Conservation (phyloP, 495 filamentous ascomycete species). For the Aspergillus diversus region DNA sequence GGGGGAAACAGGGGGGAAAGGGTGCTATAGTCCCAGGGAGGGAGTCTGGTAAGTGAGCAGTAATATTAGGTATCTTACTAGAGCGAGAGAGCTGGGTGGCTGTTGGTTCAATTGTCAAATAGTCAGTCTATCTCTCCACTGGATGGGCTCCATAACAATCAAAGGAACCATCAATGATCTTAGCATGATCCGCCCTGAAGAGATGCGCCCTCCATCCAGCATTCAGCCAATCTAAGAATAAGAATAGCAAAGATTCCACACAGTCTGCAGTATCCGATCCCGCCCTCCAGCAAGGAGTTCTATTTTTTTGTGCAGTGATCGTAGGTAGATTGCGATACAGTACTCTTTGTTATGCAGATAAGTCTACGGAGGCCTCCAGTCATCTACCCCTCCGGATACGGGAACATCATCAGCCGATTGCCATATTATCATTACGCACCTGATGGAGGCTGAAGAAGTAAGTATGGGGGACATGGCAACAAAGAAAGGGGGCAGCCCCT, state of each 20-base stretch:
- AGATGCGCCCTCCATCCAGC: background rate
- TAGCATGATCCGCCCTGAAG: background rate
- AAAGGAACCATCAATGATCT: constrained; percentile 11
- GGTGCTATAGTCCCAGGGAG: background rate
- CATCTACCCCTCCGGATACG: too few relatives aligned
- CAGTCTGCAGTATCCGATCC: background rate
- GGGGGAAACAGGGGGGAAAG: constrained; percentile 20
- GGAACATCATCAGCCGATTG: too few relatives aligned
- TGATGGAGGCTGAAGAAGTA: constrained; percentile 1
- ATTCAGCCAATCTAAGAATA: background rate
- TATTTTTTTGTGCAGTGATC: background rate
- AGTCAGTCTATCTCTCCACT: constrained; percentile 12
- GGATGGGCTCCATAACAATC: constrained; percentile 16
- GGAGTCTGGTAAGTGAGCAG: background rate
- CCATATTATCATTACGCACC: background rate
- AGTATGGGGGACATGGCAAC: background rate
- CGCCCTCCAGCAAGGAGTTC: background rate
- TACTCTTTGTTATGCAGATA: too few relatives aligned
- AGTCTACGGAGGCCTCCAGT: too few relatives aligned
- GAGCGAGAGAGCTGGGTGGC: constrained; percentile 6
- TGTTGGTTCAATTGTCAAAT: constrained; percentile 14
- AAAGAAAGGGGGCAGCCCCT: constrained; percentile 24
- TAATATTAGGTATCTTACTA: constrained; percentile 1
- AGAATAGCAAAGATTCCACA: background rate
- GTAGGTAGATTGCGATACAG: too few relatives aligned